These are phyloP conservation scores for Digitaria exilis DNA, from an alignment of 202 grass and related monocot genomes.

Conservation along the genomic window DNA sequence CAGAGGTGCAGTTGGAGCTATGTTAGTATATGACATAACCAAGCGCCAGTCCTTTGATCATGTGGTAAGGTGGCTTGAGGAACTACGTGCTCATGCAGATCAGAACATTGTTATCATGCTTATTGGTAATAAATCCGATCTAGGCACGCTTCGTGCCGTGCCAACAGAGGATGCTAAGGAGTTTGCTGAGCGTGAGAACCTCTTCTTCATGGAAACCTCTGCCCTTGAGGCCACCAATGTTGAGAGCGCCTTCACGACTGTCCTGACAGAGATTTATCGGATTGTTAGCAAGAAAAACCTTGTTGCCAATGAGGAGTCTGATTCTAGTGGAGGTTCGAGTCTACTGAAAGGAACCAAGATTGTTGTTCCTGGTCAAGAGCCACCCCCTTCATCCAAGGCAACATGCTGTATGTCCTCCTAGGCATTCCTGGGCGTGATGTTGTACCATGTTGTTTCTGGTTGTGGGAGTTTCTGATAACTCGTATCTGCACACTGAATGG, in stretches of 20 bases:
- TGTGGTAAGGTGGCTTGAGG: conserved; percentile 75
- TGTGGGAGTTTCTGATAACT: conserved; percentile 10
- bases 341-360: conserved; percentile 72
- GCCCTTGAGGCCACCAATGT: conserved; percentile 83
- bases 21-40: conserved; percentile 83
- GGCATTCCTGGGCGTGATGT: conserved; percentile 33
- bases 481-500: conserved; percentile 19
- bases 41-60: conserved; percentile 93
- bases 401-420: conserved; percentile 68
- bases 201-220: conserved; percentile 95
- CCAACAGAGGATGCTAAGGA: conserved; percentile 82
- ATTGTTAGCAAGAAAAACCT: conserved; percentile 81
- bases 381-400: conserved; percentile 35
- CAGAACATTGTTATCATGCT: conserved; percentile 90
- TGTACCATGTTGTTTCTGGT: conserved; percentile 30
- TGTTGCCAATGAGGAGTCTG: conserved; percentile 62
- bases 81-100: conserved; percentile 73
- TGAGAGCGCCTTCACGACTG: conserved; percentile 61
- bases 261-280: conserved; percentile 74
- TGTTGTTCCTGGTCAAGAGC: conserved; percentile 51
- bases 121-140: conserved; percentile 85
- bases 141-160: conserved; percentile 64
- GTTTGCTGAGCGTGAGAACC: conserved; percentile 75
- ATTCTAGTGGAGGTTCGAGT: conserved; percentile 46
- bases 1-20: conserved; percentile 89